Evolutionary conservation across 495 filamentous ascomycete genomes (phyloP).

Genomic region (Aspergillus affinis): DNA sequence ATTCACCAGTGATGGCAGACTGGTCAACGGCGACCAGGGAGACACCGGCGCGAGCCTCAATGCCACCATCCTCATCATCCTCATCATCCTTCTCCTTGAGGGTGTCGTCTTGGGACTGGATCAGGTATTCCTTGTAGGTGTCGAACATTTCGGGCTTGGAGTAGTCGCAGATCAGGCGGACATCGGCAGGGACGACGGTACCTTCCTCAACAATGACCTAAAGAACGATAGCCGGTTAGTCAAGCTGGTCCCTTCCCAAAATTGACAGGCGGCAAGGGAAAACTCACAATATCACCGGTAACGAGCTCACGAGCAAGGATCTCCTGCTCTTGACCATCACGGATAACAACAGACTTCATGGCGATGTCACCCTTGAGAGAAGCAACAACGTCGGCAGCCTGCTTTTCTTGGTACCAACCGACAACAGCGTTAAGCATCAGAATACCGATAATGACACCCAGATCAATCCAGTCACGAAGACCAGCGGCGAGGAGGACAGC

Average conservation of each 20-base stretch:
- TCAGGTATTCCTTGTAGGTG: slow-evolving; percentile 67
- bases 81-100: slow-evolving; percentile 66
- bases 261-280: background rate
- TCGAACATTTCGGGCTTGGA: slow-evolving; percentile 67
- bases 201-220: slow-evolving; percentile 75
- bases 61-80: slow-evolving; percentile 53
- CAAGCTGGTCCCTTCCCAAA: background rate
- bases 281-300: slow-evolving; percentile 73
- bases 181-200: slow-evolving; percentile 70
- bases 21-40: slow-evolving; percentile 68
- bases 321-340: slow-evolving; percentile 67
- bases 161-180: slow-evolving; percentile 76
- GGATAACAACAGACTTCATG: slow-evolving; percentile 71
- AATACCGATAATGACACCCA: slow-evolving; percentile 84
- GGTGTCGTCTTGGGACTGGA: slow-evolving; percentile 55
- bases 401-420: slow-evolving; percentile 87
- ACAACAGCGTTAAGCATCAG: slow-evolving; percentile 75
- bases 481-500: slow-evolving; percentile 77
- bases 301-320: slow-evolving; percentile 80
- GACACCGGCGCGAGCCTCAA: slow-evolving; percentile 59
- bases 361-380: slow-evolving; percentile 81
- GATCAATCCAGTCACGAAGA: slow-evolving; percentile 81
- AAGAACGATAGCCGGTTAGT: slow-evolving; percentile 2
- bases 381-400: slow-evolving; percentile 80
- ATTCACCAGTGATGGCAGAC: slow-evolving; percentile 77